phyloP scores from a whole-genome alignment of 2,329 filamentous ascomycete species.

The Alternaria ethzedia region DNA sequence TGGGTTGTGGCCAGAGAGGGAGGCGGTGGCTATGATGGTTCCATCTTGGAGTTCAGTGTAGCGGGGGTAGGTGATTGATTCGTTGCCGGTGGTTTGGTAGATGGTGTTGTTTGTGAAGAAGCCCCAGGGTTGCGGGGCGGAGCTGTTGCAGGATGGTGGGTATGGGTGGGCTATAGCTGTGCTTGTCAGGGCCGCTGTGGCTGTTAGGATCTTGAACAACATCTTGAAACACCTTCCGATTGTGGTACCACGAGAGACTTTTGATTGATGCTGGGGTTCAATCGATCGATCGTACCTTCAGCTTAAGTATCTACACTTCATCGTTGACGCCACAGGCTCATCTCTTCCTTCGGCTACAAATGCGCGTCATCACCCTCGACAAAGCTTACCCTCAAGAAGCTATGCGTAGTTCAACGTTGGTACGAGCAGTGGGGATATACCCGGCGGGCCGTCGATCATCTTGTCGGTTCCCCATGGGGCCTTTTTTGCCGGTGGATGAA shows the following conservation, averaged over 20 bases:
- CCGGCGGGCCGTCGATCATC: background rate
- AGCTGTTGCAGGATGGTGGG: background rate
- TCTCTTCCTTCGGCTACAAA: background rate
- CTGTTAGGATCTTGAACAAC: background rate
- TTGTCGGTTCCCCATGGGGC: background rate
- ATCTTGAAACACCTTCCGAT: background rate
- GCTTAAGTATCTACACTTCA: slow-evolving; percentile 1
- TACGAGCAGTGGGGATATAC: background rate
- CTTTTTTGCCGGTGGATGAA: slow-evolving; percentile 4
- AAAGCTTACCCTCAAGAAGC: slow-evolving; percentile 1
- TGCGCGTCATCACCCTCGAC: background rate
- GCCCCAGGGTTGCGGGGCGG: slow-evolving; percentile 17
- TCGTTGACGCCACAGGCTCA: background rate
- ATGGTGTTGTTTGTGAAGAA: slow-evolving; percentile 31
- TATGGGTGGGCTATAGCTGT: background rate
- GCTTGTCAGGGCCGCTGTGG: background rate
- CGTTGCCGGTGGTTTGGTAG: slow-evolving; percentile 18
- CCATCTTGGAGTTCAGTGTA: slow-evolving; percentile 19
- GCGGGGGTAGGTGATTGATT: slow-evolving; percentile 26
- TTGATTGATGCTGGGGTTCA: background rate
- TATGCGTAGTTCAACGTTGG: background rate
- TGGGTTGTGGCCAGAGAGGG: slow-evolving; percentile 16
- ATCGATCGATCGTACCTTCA: background rate
- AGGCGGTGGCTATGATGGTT: slow-evolving; percentile 26
- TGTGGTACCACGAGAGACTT: background rate